phyloP scores from a whole-genome alignment of 73 alveolate genomes.

The Blepharisma japonicum region DNA sequence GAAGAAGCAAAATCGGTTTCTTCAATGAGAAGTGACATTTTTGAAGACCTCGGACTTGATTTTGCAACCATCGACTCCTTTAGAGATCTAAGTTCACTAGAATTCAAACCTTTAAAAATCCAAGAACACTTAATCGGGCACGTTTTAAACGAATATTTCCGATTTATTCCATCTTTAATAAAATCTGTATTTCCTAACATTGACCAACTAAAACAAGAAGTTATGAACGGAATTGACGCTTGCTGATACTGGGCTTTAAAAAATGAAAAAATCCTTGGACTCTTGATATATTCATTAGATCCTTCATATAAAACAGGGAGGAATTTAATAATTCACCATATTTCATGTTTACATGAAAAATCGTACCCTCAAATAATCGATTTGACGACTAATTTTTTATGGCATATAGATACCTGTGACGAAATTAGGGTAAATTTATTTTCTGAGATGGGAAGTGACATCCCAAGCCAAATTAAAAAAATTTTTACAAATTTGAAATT shows the following conservation, averaged over 20 bases:
- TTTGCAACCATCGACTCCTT: slow-evolving; percentile 14
- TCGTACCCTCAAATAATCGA: neutral
- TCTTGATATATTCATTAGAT: neutral
- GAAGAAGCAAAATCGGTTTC: slow-evolving; percentile 1
- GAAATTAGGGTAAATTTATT: slow-evolving; percentile 23
- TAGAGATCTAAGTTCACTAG: neutral
- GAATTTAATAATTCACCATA: slow-evolving; percentile 5
- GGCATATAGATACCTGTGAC: neutral
- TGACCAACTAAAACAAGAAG: neutral
- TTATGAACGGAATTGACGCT: neutral
- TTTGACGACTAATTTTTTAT: neutral
- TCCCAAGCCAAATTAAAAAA: slow-evolving; percentile 5
- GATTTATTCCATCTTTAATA: neutral
- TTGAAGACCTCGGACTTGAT: slow-evolving; percentile 15
- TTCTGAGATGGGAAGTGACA: neutral
- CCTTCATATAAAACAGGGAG: slow-evolving; percentile 19
- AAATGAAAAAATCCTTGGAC: neutral
- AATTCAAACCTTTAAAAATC: neutral
- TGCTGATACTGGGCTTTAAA: slow-evolving; percentile 27
- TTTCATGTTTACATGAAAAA: neutral
- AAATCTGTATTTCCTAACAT: neutral
- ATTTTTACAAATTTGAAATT: neutral
- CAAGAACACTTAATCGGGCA: neutral
- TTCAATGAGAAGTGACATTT: neutral
- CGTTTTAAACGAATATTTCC: slow-evolving; percentile 8